Evolutionary conservation across 2,329 filamentous ascomycete species (phyloP), one percentile per base, ranked within the genome.

Genomic region (Penicillium sp.): DNA sequence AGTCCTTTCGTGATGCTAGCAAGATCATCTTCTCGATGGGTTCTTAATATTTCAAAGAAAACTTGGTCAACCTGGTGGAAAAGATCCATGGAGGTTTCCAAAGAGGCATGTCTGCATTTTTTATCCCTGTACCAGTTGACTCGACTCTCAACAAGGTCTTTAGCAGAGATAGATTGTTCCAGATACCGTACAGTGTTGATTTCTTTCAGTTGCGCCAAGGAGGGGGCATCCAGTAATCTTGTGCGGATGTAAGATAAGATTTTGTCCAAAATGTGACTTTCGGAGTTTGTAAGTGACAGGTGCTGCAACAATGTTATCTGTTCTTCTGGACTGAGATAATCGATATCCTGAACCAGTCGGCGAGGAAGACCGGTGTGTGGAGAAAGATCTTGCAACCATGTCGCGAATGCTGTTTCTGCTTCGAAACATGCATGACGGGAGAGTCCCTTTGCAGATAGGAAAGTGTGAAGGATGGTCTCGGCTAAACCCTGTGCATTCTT

Each of bases 381-480:
- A 21, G 66, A 66, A 16, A 71, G 39, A 51, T 68, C 65, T 10
- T 70, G 65, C 2, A 68, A 72, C 68, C 73, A 79, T 19, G 63
- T 61, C 4, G 74, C 72, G 44, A 79, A 64, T 14, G 70, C 67
- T 3, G 70, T 66, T 59, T 80, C 78, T 2, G 69, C 68, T 47
- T 74, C 70, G 39, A 79, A 74, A 55, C 77, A 75, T 44, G 72
- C 65, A 56, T 72, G 68, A 8, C 78, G 71, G 24, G 72, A 65
- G 22, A 74, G 71, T 19, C 74, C 76, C 49, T 73, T 73, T 31
- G 71, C 73, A 1, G 78, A 79, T 4, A 80, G 64, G 57, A 76
- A 81, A 1, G 78, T 79, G 56, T 81, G 79, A 10, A 81, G 57
- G 4, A 81, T 65, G 7, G 76, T 77, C 16, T 76, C 73, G 21